Evolutionary conservation across 2,329 filamentous ascomycete species (phyloP).

Genomic region (Stachybotrys chlorohalonatus): DNA sequence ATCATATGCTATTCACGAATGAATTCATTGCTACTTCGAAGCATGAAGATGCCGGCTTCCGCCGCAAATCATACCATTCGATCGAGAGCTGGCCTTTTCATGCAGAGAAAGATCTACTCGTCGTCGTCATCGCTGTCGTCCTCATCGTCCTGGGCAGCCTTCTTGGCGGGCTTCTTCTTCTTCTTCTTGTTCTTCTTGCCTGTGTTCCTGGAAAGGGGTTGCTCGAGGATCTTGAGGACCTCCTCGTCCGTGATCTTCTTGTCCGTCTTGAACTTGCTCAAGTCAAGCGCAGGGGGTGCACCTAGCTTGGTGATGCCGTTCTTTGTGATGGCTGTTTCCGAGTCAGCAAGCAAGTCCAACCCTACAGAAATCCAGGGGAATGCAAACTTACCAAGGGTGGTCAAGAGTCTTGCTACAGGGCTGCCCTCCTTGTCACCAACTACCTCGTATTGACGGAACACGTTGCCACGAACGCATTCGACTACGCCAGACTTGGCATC

Average conservation of each 20-base stretch:
- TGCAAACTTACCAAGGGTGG: conserved; percentile 72
- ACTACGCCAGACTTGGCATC: conserved; percentile 92
- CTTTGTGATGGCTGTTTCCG: conserved; percentile 76
- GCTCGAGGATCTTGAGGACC: conserved; percentile 87
- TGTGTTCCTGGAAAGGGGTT: conserved; percentile 76
- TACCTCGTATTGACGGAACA: conserved; percentile 92
- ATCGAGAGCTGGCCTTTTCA: neutral
- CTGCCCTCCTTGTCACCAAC: conserved; percentile 86
- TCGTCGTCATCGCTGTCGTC: conserved; percentile 24
- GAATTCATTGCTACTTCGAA: neutral
- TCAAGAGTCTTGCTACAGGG: conserved; percentile 78
- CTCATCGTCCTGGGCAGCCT: conserved; percentile 26
- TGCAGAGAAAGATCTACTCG: conserved; percentile 15
- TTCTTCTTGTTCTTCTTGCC: conserved; percentile 88
- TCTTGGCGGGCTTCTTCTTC: conserved; percentile 57
- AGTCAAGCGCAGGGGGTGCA: conserved; percentile 64
- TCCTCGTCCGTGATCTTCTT: conserved; percentile 98
- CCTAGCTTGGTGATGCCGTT: conserved; percentile 87
- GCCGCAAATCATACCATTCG: neutral
- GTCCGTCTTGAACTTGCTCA: conserved; percentile 80
- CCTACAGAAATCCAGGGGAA: neutral
- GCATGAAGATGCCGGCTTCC: neutral
- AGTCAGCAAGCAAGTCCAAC: conserved; percentile 4
- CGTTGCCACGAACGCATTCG: conserved; percentile 87
- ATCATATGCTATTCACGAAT: neutral